Percentiles rank a stretch among this genome's conserved stretches.
Evolutionary conservation across 1,284 basidiomycete genomes (phyloP).

Genomic region (Ganoderma lucidum): DNA sequence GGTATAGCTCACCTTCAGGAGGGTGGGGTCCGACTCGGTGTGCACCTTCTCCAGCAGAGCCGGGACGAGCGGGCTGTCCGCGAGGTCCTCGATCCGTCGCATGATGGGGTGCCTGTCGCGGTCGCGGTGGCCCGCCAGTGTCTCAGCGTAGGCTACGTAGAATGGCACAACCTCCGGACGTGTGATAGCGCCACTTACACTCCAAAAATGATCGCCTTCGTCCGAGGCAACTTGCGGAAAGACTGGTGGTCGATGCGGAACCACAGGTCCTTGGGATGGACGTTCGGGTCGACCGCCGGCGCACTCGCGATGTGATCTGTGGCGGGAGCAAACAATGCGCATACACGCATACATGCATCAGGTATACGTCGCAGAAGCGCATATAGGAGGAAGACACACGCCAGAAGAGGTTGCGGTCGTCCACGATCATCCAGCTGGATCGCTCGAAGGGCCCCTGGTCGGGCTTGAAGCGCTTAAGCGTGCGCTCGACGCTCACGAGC

Average conservation of each 20-base stretch:
- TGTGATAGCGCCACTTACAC: constrained; percentile 37
- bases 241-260: constrained; percentile 49
- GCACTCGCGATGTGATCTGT: constrained; percentile 42
- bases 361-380: not conserved
- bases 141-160: too few relatives aligned
- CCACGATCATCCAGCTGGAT: constrained; percentile 51
- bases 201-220: constrained; percentile 49
- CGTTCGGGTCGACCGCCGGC: constrained; percentile 34
- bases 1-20: constrained; percentile 42
- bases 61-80: constrained; percentile 48
- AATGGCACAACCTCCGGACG: not conserved
- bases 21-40: constrained; percentile 39
- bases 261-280: constrained; percentile 44
- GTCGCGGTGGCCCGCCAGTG: too few relatives aligned
- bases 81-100: constrained; percentile 45
- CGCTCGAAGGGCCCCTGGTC: constrained; percentile 50
- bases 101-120: constrained; percentile 47
- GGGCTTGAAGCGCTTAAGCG: constrained; percentile 48
- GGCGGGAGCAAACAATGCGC: not conserved
- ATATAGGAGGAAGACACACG: constrained; percentile 34
- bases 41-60: constrained; percentile 48
- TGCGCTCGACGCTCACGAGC: constrained; percentile 49
- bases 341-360: not conserved
- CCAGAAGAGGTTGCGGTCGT: constrained; percentile 47
- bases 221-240: constrained; percentile 51